Base-by-base conservation (phyloP, 495 filamentous ascomycete species). In the Cetradonia linearis region DNA sequence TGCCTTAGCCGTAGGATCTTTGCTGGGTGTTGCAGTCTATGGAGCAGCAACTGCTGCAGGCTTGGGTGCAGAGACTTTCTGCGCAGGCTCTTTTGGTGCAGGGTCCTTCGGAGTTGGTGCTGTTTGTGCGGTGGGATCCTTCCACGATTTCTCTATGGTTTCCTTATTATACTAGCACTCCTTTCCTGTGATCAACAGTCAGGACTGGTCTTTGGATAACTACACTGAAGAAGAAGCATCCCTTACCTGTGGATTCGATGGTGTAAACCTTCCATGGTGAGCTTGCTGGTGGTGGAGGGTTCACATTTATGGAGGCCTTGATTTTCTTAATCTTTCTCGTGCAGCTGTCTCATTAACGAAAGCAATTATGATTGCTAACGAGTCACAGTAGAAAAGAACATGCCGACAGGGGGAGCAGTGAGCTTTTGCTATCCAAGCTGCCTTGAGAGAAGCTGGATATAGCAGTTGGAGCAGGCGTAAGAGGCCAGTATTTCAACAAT, bases 211-310 rank as follows among this genome's bases (percentile, higher is more conserved):
- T 6, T 31, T 31, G 6, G 48, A 50, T 23, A n/a, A 50, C 14
- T 13, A n/a, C n/a, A n/a, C n/a, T n/a, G n/a, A 18, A n/a, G 14
- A 31, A 2, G 47, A 27, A 23, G 7, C 28, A n/a, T 7, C 18
- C 8, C 27, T 50, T 31, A 31, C 48, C 48, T 27, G 48, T 50
- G 3, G 48, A 31, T 50, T 50, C 48, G 18, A 50, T 3, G 9
- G 54, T 42, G 9, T 56, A 37, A 14, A 42, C 33, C 31, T 56
- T 56, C 37, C 48, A 50, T 31, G 48, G 48, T 31, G 48, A 50
- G 48, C 48, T 50, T 50, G 48, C 48, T 50, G 48, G 13, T 50
- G 48, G 11, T 50, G 47, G 16, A 13, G 47, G 3, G 4, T 30
- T 30, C 14, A 9, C 47, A 27, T 14, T 6, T 50, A 14, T 31